A percentile compares a stretch with the other conserved stretches of the same genome.
These are phyloP conservation scores for Lentinula detonsa DNA, from an alignment of 768 basidiomycete genomes.

Conservation along the genomic window DNA sequence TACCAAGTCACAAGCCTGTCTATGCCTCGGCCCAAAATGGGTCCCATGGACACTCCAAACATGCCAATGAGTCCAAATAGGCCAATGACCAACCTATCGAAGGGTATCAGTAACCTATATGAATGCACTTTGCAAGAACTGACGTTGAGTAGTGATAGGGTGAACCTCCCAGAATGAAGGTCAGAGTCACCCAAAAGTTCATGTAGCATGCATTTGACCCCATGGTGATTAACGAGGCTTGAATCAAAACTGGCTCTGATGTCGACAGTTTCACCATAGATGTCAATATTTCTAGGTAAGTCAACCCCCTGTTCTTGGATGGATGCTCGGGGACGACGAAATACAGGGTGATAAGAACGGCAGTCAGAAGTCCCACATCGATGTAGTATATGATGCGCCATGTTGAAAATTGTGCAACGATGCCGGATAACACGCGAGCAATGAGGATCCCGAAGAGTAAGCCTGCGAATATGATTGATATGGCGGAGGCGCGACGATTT, in stretches of 20 bases:
- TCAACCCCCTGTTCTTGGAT: constrained; percentile 40
- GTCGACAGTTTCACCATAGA: constrained; percentile 53
- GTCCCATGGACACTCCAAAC: constrained; percentile 45
- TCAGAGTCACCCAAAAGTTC: constrained; percentile 45
- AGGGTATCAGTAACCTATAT: constrained; percentile 39
- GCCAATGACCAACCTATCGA: constrained; percentile 44
- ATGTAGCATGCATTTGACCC: constrained; percentile 31
- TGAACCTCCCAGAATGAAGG: constrained; percentile 52
- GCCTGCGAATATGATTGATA: constrained; percentile 47
- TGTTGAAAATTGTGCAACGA: constrained; percentile 46
- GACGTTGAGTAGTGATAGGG: constrained; percentile 54
- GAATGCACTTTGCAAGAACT: constrained; percentile 19
- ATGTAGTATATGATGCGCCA: constrained; percentile 55
- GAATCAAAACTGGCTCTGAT: constrained; percentile 55
- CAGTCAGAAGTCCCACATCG: constrained; percentile 44
- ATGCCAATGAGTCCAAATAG: constrained; percentile 51
- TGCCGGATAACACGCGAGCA: constrained; percentile 50
- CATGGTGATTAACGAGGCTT: constrained; percentile 39
- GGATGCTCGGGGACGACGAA: constrained; percentile 53
- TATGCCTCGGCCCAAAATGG: constrained; percentile 45
- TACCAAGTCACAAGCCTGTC: constrained; percentile 55
- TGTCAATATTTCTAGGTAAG: constrained; percentile 46
- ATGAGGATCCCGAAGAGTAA: constrained; percentile 48
- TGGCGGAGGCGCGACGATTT: constrained; percentile 45
- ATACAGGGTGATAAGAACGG: constrained; percentile 38